Evolutionary conservation across 805 yeast genomes (phyloP).

Genomic region (Sugiyamaella smithiae): DNA sequence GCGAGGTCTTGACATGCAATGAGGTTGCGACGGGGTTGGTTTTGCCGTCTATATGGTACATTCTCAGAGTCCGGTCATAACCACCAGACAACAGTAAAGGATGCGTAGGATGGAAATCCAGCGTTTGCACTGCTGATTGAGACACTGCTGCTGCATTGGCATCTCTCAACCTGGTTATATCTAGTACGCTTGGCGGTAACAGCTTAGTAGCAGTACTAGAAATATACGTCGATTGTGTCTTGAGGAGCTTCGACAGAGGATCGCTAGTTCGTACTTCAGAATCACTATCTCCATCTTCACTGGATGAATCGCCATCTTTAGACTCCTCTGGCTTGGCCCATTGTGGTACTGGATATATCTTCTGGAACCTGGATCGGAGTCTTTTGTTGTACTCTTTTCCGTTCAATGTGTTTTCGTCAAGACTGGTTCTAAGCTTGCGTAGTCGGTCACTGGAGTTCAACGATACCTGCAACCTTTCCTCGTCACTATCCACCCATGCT

Average conservation of each 20-base stretch:
- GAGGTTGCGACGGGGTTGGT: constrained; percentile 77
- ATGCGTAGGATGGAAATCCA: constrained; percentile 79
- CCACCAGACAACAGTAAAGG: constrained; percentile 90
- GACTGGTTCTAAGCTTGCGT: constrained; percentile 66
- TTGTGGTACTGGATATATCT: constrained; percentile 75
- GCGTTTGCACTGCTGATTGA: constrained; percentile 76
- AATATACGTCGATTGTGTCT: constrained; percentile 30
- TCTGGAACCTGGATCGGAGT: constrained; percentile 66
- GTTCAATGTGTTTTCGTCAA: constrained; percentile 48
- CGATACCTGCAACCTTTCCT: constrained; percentile 66
- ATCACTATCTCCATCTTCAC: constrained; percentile 33
- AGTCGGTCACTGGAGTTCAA: constrained; percentile 56
- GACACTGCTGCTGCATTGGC: constrained; percentile 72
- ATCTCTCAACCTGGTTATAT: constrained; percentile 80
- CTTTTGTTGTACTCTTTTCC: constrained; percentile 63
- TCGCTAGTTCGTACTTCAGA: constrained; percentile 32
- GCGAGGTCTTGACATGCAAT: constrained; percentile 71
- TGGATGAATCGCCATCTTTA: constrained; percentile 27
- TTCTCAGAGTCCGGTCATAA: constrained; percentile 80
- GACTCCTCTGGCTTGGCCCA: constrained; percentile 58
- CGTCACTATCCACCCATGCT: constrained; percentile 92
- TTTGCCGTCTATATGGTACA: constrained; percentile 89
- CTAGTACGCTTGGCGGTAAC: constrained; percentile 66
- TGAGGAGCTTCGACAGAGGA: constrained; percentile 35
- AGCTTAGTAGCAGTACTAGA: constrained; percentile 43